A percentile compares a stretch with the other conserved stretches of the same genome.
phyloP scores from a whole-genome alignment of 1,284 basidiomycete genomes.

The Pseudozyma tsukubaensis region DNA sequence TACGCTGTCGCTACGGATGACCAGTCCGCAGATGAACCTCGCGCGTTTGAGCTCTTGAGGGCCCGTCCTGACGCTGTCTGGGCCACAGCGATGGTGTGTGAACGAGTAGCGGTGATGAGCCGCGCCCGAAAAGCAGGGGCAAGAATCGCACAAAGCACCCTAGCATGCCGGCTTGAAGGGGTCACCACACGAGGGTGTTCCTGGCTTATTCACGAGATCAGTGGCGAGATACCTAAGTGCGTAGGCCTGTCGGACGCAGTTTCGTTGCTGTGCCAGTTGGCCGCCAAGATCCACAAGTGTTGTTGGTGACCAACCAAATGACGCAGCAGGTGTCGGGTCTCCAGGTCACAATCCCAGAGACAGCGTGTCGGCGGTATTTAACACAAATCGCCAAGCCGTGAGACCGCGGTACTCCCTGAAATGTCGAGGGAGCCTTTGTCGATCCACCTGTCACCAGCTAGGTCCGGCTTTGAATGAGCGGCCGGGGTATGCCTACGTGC shows the following conservation, averaged over 20 bases:
- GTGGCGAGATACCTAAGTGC: background rate
- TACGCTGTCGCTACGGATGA: background rate
- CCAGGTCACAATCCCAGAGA: background rate
- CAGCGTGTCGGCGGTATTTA: slow-evolving; percentile 4
- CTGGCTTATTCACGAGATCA: background rate
- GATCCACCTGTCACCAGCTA: too few relatives aligned
- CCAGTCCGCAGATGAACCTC: slow-evolving; percentile 1
- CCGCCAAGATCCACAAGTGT: background rate
- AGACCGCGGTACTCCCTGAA: background rate
- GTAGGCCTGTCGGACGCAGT: background rate
- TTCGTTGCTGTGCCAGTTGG: slow-evolving; percentile 1
- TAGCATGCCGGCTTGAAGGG: background rate
- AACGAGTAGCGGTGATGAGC: too few relatives aligned
- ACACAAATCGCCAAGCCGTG: background rate
- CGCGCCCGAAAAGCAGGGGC: too few relatives aligned
- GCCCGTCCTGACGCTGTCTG: background rate
- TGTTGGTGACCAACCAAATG: background rate
- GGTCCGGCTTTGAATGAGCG: background rate
- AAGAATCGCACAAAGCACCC: slow-evolving; percentile 1
- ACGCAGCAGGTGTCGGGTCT: background rate
- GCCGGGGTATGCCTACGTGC: too few relatives aligned
- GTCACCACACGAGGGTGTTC: background rate
- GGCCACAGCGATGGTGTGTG: background rate
- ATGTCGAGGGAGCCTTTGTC: background rate
- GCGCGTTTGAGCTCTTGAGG: background rate